These are phyloP conservation scores for Raddia guianensis DNA, from an alignment of 176 grass and related monocot genomes.

Conservation along the genomic window DNA sequence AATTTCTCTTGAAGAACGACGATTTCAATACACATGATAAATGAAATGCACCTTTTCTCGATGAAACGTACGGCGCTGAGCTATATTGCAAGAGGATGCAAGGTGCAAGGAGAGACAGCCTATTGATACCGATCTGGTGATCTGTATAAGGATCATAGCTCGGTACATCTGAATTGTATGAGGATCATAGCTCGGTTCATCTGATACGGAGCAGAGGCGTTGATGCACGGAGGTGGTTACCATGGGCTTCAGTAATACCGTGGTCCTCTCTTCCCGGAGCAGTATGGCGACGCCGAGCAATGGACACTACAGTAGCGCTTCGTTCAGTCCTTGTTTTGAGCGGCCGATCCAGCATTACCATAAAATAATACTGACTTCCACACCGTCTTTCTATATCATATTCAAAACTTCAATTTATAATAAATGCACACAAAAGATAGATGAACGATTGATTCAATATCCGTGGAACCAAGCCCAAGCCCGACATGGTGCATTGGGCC, in stretches of 20 bases:
- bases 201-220: too few relatives aligned
- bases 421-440: too few relatives aligned
- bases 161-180: not conserved
- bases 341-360: too few relatives aligned
- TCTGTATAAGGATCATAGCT: too few relatives aligned
- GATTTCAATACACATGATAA: not conserved
- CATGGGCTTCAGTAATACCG: not conserved
- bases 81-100: not conserved
- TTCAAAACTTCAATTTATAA: too few relatives aligned
- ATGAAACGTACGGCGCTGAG: not conserved
- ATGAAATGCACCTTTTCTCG: not conserved
- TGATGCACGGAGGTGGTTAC: not conserved
- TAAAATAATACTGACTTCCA: too few relatives aligned
- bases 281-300: not conserved
- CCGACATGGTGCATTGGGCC: too few relatives aligned
- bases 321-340: too few relatives aligned
- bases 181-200: too few relatives aligned
- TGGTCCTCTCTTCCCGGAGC: not conserved
- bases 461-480: too few relatives aligned
- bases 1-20: not conserved
- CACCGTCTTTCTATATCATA: too few relatives aligned
- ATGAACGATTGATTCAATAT: too few relatives aligned
- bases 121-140: not conserved
- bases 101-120: not conserved
- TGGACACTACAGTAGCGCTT: not conserved